Percentiles rank a stretch among this genome's conserved stretches.
phyloP scores from a whole-genome alignment of 2,329 filamentous ascomycete genomes.

The Fusarium paranaense region DNA sequence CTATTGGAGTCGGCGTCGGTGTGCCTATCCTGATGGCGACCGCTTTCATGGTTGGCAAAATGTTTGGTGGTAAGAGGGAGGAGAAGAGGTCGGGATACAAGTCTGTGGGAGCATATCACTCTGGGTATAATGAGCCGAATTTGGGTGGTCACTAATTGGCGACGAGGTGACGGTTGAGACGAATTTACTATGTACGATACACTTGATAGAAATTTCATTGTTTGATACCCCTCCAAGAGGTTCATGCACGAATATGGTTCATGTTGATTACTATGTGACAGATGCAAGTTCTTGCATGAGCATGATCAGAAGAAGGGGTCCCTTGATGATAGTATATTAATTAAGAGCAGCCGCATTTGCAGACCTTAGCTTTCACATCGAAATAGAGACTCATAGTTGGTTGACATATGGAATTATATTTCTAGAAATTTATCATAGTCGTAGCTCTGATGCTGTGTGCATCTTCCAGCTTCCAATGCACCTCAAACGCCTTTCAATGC shows the following conservation, averaged over 20 bases:
- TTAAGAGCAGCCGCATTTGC: neutral
- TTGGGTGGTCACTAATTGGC: conserved; percentile 14
- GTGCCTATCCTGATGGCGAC: conserved; percentile 4
- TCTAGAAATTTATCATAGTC: conserved; percentile 43
- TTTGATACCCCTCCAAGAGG: conserved; percentile 12
- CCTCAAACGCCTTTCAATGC: conserved; percentile 46
- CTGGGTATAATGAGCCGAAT: conserved; percentile 26
- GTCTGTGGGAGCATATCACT: conserved; percentile 20
- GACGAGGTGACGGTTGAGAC: neutral
- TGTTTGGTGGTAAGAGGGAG: conserved; percentile 6
- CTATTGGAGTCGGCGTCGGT: conserved; percentile 24
- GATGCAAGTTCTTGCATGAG: conserved; percentile 1
- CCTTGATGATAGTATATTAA: neutral
- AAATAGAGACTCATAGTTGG: neutral
- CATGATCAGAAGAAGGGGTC: neutral
- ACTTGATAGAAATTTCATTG: neutral
- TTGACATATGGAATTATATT: conserved; percentile 46
- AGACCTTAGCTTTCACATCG: neutral
- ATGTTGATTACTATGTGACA: neutral
- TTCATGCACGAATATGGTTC: conserved; percentile 3
- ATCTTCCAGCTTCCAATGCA: conserved; percentile 38
- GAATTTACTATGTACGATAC: conserved; percentile 16
- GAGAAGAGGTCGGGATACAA: conserved; percentile 25
- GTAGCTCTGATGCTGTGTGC: conserved; percentile 38
- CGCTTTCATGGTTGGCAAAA: conserved; percentile 10